phyloP scores from a whole-genome alignment of 78 protist species.

The Isochrysis galbana region DNA sequence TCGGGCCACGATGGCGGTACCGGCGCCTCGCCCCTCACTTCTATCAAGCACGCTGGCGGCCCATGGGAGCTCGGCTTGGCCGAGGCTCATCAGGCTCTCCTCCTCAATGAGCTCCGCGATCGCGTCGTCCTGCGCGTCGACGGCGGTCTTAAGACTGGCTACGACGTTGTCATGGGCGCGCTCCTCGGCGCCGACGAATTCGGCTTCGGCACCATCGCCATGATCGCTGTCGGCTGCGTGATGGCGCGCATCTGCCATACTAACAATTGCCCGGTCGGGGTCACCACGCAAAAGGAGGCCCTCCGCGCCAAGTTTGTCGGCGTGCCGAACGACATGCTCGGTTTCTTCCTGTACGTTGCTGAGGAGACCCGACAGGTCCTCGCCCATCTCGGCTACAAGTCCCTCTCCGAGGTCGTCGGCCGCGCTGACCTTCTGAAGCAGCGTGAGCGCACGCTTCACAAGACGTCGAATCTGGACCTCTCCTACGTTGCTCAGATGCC shows the following conservation, averaged over 20 bases:
- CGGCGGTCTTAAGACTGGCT: slow-evolving; percentile 79
- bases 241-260: slow-evolving; percentile 91
- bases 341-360: slow-evolving; percentile 79
- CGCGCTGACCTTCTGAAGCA: slow-evolving; percentile 69
- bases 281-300: slow-evolving; percentile 85
- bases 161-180: slow-evolving; percentile 79
- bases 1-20: slow-evolving; percentile 92
- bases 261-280: slow-evolving; percentile 92
- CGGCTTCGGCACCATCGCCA: slow-evolving; percentile 84
- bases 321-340: slow-evolving; percentile 74
- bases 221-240: slow-evolving; percentile 86
- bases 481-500: background rate
- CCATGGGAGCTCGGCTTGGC: slow-evolving; percentile 92
- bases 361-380: slow-evolving; percentile 76
- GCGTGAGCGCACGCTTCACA: slow-evolving; percentile 30
- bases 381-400: slow-evolving; percentile 71
- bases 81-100: slow-evolving; percentile 83
- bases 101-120: slow-evolving; percentile 73
- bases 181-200: slow-evolving; percentile 86
- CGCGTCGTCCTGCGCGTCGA: slow-evolving; percentile 72
- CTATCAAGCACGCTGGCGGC: slow-evolving; percentile 89
- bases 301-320: slow-evolving; percentile 82
- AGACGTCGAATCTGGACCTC: slow-evolving; percentile 50
- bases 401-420: slow-evolving; percentile 65
- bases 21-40: slow-evolving; percentile 84